Percentiles rank a stretch among this genome's conserved stretches.
These are phyloP conservation scores for Sporothrix pseudoabietina DNA, from an alignment of 2,329 filamentous ascomycete genomes.

Conservation along the genomic window DNA sequence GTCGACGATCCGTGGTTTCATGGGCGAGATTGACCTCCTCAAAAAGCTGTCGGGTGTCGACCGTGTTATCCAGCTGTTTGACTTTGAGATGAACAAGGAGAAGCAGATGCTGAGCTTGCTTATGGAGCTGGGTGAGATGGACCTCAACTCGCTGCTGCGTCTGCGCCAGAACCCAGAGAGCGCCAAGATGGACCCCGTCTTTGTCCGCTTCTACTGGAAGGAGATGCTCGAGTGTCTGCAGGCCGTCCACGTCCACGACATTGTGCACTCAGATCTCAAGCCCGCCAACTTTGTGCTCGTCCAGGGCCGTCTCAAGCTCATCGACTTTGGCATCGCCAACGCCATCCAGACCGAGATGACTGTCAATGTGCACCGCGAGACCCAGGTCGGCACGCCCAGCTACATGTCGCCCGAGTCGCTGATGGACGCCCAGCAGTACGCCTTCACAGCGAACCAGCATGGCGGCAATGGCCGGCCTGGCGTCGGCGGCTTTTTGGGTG, in stretches of 20 bases:
- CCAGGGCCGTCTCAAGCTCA: conserved; percentile 86
- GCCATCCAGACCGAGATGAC: conserved; percentile 95
- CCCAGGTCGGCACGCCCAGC: conserved; percentile 92
- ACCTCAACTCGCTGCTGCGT: conserved; percentile 83
- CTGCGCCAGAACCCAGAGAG: conserved; percentile 71
- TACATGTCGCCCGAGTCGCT: conserved; percentile 98
- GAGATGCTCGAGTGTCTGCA: conserved; percentile 97
- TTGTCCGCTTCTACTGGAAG: conserved; percentile 98
- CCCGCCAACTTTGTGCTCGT: conserved; percentile 96
- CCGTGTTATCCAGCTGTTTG: conserved; percentile 84
- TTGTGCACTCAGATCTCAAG: conserved; percentile 96
- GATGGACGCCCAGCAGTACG: conserved; percentile 72
- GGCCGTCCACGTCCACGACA: conserved; percentile 83
- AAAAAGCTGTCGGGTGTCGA: conserved; percentile 81
- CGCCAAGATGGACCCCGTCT: conserved; percentile 79
- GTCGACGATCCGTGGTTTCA: conserved; percentile 78
- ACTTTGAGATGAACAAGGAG: conserved; percentile 91
- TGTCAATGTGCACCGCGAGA: conserved; percentile 94
- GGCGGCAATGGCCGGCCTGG: conserved; percentile 44
- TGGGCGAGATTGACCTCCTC: conserved; percentile 92
- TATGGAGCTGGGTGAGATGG: conserved; percentile 96
- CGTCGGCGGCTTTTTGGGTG: conserved; percentile 35
- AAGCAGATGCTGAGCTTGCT: conserved; percentile 87
- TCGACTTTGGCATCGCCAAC: conserved; percentile 98
- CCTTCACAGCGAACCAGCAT: conserved; percentile 46